phyloP scores from a whole-genome alignment of 2,329 filamentous ascomycete genomes.

The Arthrobotrys conoides region DNA sequence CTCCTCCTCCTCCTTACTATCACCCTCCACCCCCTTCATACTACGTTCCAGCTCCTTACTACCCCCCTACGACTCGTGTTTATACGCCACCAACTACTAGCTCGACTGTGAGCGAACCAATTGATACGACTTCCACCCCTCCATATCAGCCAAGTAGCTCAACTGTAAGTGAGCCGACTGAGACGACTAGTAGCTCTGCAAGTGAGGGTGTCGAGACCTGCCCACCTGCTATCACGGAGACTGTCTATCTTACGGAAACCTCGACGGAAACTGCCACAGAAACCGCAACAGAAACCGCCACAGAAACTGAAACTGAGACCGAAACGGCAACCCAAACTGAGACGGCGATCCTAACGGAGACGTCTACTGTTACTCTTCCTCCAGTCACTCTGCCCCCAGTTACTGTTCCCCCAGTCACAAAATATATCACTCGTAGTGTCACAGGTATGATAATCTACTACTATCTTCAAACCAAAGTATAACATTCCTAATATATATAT shows the following conservation, averaged over 20 bases:
- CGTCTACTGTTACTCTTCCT: conserved; percentile 22
- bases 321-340: neutral
- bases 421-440: conserved; percentile 43
- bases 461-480: neutral
- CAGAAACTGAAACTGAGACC: conserved; percentile 16
- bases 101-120: conserved; percentile 37
- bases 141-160: conserved; percentile 36
- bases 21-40: conserved; percentile 43
- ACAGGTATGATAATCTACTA: conserved; percentile 26
- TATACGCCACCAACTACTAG: conserved; percentile 27
- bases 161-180: conserved; percentile 24
- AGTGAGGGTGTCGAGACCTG: conserved; percentile 33
- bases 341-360: neutral
- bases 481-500: neutral
- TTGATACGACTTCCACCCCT: conserved; percentile 29
- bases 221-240: conserved; percentile 26
- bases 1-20: conserved; percentile 47
- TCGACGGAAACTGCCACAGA: conserved; percentile 4
- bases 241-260: conserved; percentile 8
- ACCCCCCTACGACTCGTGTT: conserved; percentile 18
- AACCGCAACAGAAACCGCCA: conserved; percentile 2
- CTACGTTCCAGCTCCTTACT: conserved; percentile 39
- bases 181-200: conserved; percentile 23
- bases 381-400: conserved; percentile 30
- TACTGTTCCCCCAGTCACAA: conserved; percentile 32